Evolutionary conservation across 345 rosid genomes (phyloP), one percentile per base, ranked within the genome.

Genomic region (Laguncularia racemosa): DNA sequence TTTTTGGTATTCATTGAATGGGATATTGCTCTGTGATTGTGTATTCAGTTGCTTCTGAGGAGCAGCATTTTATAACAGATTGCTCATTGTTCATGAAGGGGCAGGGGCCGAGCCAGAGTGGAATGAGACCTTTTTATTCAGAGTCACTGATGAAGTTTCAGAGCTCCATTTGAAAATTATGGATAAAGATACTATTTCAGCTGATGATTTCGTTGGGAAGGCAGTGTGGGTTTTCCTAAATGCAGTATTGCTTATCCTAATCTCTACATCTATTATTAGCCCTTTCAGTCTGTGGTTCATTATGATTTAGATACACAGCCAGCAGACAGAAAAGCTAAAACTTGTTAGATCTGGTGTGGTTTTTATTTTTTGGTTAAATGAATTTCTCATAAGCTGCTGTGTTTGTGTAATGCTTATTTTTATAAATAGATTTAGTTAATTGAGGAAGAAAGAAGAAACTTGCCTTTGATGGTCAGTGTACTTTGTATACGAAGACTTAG

Each of bases 121-220:
- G 97, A 87, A 91, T 4, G 95, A 88, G 78, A 85, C 63, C 63
- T 91, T 91, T 67, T 20, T 83, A 28, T 91, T 91, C 58, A 76
- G 70, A 6, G 53, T 91, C 15, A 66, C 89, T 0, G 83, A 78
- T 48, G 80, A 76, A 44, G 81, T 71, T 14, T 28, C 71, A 40
- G 86, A 83, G 53, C 71, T 87, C 63, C 67, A 13, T 44, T 46
- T 81, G 28, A 91, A 82, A 64, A 68, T 91, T 60, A 64, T 81
- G 68, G 97, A 91, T 81, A 85, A 80, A 55, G 97, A 91, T 65
- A 38, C 20, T 4, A 67, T 78, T 12, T 55, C 83, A 0, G 63
- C 49, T 9, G 95, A 88, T 77, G 97, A 85, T 70, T 12, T 69
- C 4, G 84, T 85, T 14, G 95, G 96, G 21, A 87, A 88, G 77